Conservation (phyloP, 2,329 filamentous ascomycete species). For the Exophiala sideris region DNA sequence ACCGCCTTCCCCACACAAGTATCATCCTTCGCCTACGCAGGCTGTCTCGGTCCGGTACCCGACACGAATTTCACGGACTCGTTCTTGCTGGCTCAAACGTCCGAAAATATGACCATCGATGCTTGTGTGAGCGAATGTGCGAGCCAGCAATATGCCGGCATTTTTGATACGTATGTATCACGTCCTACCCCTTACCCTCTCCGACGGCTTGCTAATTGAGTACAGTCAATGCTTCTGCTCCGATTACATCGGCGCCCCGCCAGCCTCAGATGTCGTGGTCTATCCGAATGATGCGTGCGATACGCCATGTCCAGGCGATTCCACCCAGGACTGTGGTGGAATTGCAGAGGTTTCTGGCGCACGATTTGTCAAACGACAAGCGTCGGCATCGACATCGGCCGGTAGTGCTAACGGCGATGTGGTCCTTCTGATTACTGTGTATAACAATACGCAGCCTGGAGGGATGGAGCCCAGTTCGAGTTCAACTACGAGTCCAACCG, state of each 20-base stretch:
- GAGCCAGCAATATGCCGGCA: constrained; percentile 1
- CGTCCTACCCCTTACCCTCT: not conserved
- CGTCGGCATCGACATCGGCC: not conserved
- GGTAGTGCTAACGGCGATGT: not conserved
- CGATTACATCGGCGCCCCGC: not conserved
- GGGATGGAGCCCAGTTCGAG: constrained; percentile 3
- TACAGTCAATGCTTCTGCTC: constrained; percentile 19
- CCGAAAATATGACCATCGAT: constrained; percentile 18
- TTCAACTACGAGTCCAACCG: constrained; percentile 1
- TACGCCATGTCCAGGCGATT: constrained; percentile 20
- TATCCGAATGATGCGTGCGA: constrained; percentile 23
- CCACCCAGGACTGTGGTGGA: constrained; percentile 21
- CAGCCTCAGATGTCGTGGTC: constrained; percentile 10
- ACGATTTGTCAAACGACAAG: constrained; percentile 9
- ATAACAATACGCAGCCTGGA: constrained; percentile 17
- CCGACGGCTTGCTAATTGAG: too few relatives aligned
- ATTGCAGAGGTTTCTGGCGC: not conserved
- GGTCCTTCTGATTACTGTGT: constrained; percentile 18
- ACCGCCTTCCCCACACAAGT: constrained; percentile 10
- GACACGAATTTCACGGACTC: constrained; percentile 13
- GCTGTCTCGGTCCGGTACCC: constrained; percentile 20
- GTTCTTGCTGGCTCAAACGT: constrained; percentile 14
- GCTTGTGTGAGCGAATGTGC: constrained; percentile 16
- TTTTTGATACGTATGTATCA: constrained; percentile 17
- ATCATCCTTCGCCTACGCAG: constrained; percentile 18